Conservation (phyloP, 345 rosid genomes). For the Rhodamnia rubescens region DNA sequence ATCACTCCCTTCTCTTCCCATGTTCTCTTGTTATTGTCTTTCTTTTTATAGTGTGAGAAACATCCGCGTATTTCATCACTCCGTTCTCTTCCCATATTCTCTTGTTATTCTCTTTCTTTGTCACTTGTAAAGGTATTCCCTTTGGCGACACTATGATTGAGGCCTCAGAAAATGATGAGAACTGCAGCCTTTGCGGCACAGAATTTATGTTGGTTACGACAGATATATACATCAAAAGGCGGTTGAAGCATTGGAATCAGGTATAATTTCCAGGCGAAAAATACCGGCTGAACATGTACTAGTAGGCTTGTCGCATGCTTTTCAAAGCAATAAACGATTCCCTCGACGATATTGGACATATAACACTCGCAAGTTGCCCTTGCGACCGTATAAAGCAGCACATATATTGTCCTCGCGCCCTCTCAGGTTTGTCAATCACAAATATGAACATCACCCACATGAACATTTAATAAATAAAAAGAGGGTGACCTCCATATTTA, state of each 20-base stretch:
- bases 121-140: not conserved
- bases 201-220: not conserved
- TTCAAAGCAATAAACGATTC: not conserved
- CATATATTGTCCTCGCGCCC: not conserved
- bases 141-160: not conserved
- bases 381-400: not conserved
- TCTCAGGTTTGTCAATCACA: not conserved
- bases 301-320: not conserved
- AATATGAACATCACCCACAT: not conserved
- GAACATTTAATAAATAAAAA: not conserved
- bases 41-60: no score
- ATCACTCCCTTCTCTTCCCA: no score
- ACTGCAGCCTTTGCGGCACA: not conserved
- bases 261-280: not conserved
- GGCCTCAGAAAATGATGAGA: not conserved
- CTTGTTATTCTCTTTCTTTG: not conserved
- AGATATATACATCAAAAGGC: not conserved
- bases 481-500: not conserved
- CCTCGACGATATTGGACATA: not conserved
- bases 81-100: not conserved
- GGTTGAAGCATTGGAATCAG: not conserved
- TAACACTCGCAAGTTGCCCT: not conserved
- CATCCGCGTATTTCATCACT: not conserved
- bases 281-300: not conserved
- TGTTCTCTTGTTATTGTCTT: no score